Conservation (phyloP, 192 early-diverging fungal genomes). For the Coemansia sp. region DNA sequence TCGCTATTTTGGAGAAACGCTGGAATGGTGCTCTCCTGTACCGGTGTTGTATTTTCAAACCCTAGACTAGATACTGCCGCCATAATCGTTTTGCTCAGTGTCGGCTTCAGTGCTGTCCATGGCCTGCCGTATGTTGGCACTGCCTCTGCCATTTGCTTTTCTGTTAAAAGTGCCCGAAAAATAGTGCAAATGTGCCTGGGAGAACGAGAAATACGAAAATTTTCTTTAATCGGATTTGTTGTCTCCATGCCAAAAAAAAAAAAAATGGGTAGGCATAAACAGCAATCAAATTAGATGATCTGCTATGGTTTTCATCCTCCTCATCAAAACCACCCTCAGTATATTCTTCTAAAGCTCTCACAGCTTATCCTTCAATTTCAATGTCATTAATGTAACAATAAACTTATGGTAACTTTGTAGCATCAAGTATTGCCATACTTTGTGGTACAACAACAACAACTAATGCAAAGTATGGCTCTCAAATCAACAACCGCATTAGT, state of each 20-base stretch:
- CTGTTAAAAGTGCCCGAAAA: neutral
- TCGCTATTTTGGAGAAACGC: constrained; percentile 90
- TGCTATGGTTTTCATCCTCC: too few relatives aligned
- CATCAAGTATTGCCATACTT: too few relatives aligned
- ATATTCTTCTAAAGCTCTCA: too few relatives aligned
- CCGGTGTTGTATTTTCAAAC: constrained; percentile 89
- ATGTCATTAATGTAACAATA: too few relatives aligned
- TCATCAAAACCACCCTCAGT: too few relatives aligned
- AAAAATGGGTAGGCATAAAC: neutral
- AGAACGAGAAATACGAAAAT: neutral
- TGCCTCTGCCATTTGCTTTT: constrained; percentile 28
- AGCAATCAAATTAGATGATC: neutral
- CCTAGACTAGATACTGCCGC: constrained; percentile 64
- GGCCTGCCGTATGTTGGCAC: constrained; percentile 61
- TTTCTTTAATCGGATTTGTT: neutral
- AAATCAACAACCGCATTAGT: too few relatives aligned
- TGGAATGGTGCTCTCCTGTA: constrained; percentile 89
- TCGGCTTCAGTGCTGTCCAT: constrained; percentile 64
- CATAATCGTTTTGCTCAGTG: constrained; percentile 57
- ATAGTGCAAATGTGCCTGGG: neutral
- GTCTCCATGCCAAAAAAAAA: neutral
- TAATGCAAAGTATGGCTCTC: too few relatives aligned
- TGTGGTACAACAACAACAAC: too few relatives aligned
- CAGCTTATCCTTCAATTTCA: too few relatives aligned
- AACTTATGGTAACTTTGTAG: too few relatives aligned